Evolutionary conservation across 768 basidiomycete genomes (phyloP), one percentile per base, ranked within the genome.

Genomic region (Sporobolomyces roseus): DNA sequence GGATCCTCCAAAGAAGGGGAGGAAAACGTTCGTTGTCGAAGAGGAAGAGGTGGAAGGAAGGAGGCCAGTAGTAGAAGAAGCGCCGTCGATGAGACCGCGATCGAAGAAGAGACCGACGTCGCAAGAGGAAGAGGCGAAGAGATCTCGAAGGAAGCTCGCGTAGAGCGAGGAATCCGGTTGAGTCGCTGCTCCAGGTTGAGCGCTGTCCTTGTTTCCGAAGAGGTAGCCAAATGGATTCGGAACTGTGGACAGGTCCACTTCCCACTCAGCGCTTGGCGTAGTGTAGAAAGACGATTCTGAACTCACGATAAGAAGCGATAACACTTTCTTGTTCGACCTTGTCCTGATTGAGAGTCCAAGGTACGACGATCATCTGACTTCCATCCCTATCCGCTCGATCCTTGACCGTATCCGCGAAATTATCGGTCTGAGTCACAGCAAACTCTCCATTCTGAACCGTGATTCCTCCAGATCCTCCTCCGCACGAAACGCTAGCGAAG

Each of bases 1-100:
- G 0, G 91, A 87, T 0, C 94, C 94, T 43, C 94, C 94, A 77
- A 91, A 89, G 85, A 94, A 97, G 0, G 93, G 90, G 48, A 93
- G 76, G 77, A 93, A 85, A 33, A 97, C 75, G 71, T 90, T 89
- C 67, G 87, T 49, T 54, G 76, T 35, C 21, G 25, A 13, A 2
- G 51, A 77, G 74, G 43, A 54, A 65, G 13, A 74, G 74, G 36
- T 56, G 0, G 75, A 41, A 30, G 29, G 4, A 14, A n/a, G n/a
- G n/a, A n/a, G n/a, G n/a, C n/a, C n/a, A n/a, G 45, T 12, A 21
- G 30, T 27, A 14, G 58, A 48, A 9, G 38, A 17, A 41, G 38
- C 9, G 38, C 38, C 17, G 38, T 41, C 17, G 10, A 2, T 14
- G 21, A 60, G 27, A 23, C 16, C 87, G 30, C 87, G 82, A 77